These are phyloP conservation scores for Fusarium sp. DNA, from an alignment of 2,329 filamentous ascomycete genomes.

Conservation along the genomic window DNA sequence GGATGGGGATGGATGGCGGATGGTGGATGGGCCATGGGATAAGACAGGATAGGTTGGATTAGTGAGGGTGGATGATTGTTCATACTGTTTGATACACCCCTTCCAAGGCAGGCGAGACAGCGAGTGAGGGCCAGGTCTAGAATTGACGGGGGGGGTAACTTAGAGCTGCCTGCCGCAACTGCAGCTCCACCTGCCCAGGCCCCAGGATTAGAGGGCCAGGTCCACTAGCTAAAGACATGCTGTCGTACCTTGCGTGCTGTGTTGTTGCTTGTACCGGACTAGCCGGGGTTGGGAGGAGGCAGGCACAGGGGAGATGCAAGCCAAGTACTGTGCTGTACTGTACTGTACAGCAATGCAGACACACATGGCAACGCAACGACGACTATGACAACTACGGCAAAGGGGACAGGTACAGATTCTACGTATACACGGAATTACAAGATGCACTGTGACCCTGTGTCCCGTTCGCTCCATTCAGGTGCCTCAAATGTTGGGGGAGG, in stretches of 20 bases:
- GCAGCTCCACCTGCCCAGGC: background rate
- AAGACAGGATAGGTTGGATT: conserved; percentile 35
- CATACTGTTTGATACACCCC: conserved; percentile 22
- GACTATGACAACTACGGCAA: conserved; percentile 19
- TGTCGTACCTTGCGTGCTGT: conserved; percentile 28
- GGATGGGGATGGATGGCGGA: conserved; percentile 40
- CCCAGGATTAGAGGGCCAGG: background rate
- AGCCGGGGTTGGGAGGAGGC: conserved; percentile 18
- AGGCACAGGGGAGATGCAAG: conserved; percentile 16
- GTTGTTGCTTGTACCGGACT: conserved; percentile 30
- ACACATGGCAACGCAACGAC: conserved; percentile 7
- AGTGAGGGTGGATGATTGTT: conserved; percentile 41
- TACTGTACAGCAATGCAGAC: background rate
- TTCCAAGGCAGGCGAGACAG: conserved; percentile 22
- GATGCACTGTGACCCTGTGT: conserved; percentile 28
- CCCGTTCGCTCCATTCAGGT: conserved; percentile 1
- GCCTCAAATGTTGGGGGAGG: conserved; percentile 26
- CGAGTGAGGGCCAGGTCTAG: conserved; percentile 23
- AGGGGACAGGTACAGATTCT: conserved; percentile 8
- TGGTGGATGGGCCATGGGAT: conserved; percentile 41
- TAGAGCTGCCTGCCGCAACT: background rate
- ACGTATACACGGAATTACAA: background rate
- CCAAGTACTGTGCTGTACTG: background rate
- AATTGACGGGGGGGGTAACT: conserved; percentile 31
- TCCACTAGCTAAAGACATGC: conserved; percentile 18